phyloP scores from a whole-genome alignment of 2,329 filamentous ascomycete genomes.

The Cladosporium oxysporum region DNA sequence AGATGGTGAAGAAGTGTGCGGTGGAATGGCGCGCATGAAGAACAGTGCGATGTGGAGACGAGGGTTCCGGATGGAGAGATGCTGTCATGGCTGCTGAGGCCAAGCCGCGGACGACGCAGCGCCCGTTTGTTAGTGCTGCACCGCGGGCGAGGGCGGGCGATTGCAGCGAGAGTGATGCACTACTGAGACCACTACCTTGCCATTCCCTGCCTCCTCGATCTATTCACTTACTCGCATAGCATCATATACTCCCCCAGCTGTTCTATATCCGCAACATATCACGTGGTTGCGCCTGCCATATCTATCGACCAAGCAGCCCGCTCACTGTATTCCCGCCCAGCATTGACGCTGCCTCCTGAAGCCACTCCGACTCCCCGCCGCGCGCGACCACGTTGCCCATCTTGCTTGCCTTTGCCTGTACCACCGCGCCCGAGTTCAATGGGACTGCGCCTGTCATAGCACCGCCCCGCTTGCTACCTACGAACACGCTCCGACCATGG shows the following conservation, averaged over 20 bases:
- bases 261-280: not conserved
- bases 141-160: not conserved
- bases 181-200: not conserved
- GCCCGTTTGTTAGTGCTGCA: not conserved
- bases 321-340: not conserved
- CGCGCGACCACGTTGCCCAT: slow-evolving; percentile 17
- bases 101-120: not conserved
- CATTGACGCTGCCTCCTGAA: slow-evolving; percentile 20
- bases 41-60: slow-evolving; percentile 1
- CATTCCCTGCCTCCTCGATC: not conserved
- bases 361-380: slow-evolving; percentile 8
- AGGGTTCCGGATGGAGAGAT: not conserved
- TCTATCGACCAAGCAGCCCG: not conserved
- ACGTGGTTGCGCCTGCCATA: not conserved
- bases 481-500: slow-evolving; percentile 60
- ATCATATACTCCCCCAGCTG: not conserved
- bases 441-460: not conserved
- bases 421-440: not conserved
- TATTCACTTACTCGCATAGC: slow-evolving; percentile 1
- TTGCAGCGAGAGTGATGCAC: not conserved
- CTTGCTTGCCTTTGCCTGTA: slow-evolving; percentile 5
- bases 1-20: not conserved
- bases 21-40: not conserved
- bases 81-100: slow-evolving; percentile 3
- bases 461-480: not conserved